phyloP scores from a whole-genome alignment of 352 stramenopile species.

The Phytopythium oedochilum region DNA sequence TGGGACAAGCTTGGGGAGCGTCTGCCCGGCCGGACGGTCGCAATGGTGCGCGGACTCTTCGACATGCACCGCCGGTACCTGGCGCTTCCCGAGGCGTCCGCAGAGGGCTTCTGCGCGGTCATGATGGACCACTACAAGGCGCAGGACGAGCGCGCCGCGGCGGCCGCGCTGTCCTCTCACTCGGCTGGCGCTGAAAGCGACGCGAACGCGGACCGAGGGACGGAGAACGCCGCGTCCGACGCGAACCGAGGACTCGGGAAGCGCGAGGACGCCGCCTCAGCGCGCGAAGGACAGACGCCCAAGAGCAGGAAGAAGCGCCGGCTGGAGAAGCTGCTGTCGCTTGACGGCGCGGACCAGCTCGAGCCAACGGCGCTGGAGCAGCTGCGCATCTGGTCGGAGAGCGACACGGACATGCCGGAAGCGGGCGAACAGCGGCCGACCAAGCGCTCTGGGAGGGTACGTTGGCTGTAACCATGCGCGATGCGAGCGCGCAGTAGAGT shows the following conservation, averaged over 20 bases:
- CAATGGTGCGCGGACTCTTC: conserved; percentile 61
- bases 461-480: no score
- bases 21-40: conserved; percentile 39
- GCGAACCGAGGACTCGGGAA: not conserved
- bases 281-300: not conserved
- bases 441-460: not conserved
- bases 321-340: conserved; percentile 33
- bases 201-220: not conserved
- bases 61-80: conserved; percentile 70
- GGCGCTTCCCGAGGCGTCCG: conserved; percentile 57
- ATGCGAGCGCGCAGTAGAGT: no score
- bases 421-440: not conserved
- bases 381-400: conserved; percentile 16
- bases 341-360: conserved; percentile 18
- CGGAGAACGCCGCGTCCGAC: not conserved
- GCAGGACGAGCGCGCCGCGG: conserved; percentile 16
- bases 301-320: conserved; percentile 40
- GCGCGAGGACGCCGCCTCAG: not conserved
- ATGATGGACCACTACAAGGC: conserved; percentile 65
- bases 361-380: conserved; percentile 13
- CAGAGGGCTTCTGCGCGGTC: conserved; percentile 66
- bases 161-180: not conserved
- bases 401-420: conserved; percentile 1
- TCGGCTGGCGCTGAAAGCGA: not conserved
- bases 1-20: conserved; percentile 49